Conservation (phyloP, 1,284 basidiomycete genomes). For the Ceratobasidium theobromae region DNA sequence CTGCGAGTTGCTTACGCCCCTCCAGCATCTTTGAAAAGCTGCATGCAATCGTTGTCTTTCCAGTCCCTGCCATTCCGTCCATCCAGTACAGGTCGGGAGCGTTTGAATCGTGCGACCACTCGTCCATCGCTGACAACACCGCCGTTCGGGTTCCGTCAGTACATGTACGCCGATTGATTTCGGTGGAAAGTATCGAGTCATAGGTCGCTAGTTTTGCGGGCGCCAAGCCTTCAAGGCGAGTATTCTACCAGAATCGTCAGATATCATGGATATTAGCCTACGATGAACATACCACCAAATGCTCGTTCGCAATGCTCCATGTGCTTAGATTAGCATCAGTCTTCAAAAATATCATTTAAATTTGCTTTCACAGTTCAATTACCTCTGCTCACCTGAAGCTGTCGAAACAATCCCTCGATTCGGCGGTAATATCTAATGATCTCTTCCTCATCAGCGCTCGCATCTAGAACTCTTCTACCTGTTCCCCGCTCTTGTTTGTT, state of each 20-base stretch:
- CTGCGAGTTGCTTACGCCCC: no score
- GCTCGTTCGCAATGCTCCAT: no score
- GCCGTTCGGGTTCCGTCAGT: constrained; percentile 33
- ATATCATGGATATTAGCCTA: no score
- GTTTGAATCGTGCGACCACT: not conserved
- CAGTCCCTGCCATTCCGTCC: no score
- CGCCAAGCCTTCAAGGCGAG: not conserved
- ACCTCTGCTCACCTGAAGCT: not conserved
- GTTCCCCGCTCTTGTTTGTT: no score
- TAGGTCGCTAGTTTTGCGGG: not conserved
- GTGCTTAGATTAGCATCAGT: not conserved
- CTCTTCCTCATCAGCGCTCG: not conserved
- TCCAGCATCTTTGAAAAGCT: no score
- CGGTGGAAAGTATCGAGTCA: not conserved
- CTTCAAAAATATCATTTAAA: not conserved
- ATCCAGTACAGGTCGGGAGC: no score
- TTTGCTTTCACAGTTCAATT: no score
- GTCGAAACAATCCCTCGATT: not conserved
- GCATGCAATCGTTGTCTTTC: no score
- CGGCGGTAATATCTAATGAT: not conserved
- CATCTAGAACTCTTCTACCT: no score
- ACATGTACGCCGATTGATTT: not conserved
- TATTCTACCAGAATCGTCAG: no score
- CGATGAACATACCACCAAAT: no score
- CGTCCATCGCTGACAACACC: not conserved